Evolutionary conservation across 306 rosid genomes (phyloP).

Genomic region (Dalbergia cochinchinensis): DNA sequence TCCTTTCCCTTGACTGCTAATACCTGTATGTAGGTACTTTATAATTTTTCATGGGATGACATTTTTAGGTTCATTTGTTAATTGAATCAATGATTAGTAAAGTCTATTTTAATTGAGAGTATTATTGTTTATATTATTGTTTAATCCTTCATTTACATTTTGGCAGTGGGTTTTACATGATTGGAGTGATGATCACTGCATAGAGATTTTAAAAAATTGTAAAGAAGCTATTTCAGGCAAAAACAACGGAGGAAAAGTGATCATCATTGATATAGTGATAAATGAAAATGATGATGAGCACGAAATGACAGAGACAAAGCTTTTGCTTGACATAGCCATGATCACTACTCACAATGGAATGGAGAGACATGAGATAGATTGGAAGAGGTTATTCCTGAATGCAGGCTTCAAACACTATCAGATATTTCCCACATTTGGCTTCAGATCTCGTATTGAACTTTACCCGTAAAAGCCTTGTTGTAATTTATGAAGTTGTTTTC

Average conservation of each 20-base stretch:
- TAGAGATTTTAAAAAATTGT: no score
- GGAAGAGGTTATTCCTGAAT: conserved; percentile 46
- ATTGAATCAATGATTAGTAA: neutral
- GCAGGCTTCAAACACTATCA: conserved; percentile 51
- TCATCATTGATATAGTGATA: conserved; percentile 52
- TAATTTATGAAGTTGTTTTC: no score
- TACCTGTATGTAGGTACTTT: neutral
- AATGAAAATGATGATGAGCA: conserved; percentile 24
- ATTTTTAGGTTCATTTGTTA: neutral
- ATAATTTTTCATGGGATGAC: neutral
- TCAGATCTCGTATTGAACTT: no score
- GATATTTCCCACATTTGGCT: no score
- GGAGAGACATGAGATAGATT: conserved; percentile 48
- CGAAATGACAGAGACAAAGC: conserved; percentile 38
- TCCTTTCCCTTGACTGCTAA: no score
- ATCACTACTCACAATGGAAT: conserved; percentile 38
- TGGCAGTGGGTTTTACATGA: conserved; percentile 36
- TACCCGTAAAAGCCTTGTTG: no score
- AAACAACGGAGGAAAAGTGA: conserved; percentile 25
- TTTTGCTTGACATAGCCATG: conserved; percentile 42
- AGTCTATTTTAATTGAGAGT: neutral
- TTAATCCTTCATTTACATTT: neutral
- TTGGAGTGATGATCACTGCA: neutral
- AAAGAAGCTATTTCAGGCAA: no score
- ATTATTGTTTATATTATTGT: neutral